Percentiles rank a stretch among this genome's conserved stretches.
Conservation (phyloP, 768 basidiomycete species). For the Tulasnella sp. region DNA sequence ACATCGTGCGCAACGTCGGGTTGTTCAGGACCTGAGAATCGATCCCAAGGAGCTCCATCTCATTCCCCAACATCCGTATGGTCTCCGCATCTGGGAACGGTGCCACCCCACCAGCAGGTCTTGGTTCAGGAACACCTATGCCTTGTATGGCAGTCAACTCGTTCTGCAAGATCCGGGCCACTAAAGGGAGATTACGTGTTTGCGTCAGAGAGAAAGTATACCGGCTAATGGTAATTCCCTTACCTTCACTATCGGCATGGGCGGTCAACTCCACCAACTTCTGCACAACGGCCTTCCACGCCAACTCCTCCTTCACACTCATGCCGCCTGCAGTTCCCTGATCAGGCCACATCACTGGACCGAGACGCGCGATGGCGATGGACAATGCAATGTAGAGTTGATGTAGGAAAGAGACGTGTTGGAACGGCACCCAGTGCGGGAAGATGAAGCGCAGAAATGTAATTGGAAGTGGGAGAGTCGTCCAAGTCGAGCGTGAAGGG, state of each 20-base stretch:
- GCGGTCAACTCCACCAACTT: conserved; percentile 32
- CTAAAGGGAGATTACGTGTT: conserved; percentile 24
- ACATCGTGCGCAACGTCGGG: conserved; percentile 17
- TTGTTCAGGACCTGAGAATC: conserved; percentile 49
- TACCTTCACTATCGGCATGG: conserved; percentile 47
- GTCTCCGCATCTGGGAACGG: conserved; percentile 28
- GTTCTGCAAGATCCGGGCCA: conserved; percentile 41
- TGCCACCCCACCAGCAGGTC: conserved; percentile 12
- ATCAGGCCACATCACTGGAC: conserved; percentile 49
- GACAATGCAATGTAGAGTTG: conserved; percentile 65
- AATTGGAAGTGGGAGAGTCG: conserved; percentile 4
- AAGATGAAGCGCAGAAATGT: conserved; percentile 36
- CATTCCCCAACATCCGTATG: conserved; percentile 34
- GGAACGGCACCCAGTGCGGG: conserved; percentile 57
- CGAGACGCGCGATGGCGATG: conserved; percentile 58
- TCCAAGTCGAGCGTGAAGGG: conserved; percentile 23
- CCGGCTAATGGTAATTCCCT: conserved; percentile 14
- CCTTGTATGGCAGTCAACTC: conserved; percentile 43
- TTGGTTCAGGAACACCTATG: background rate
- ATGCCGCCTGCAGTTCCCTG: background rate
- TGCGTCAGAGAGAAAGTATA: background rate
- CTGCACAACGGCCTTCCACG: background rate
- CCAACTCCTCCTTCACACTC: conserved; percentile 8
- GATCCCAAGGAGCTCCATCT: conserved; percentile 57
- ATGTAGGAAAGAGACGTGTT: conserved; percentile 68